Evolutionary conservation across 2,329 filamentous ascomycete genomes (phyloP), one percentile per base, ranked within the genome.

Genomic region (Cladosporium velox): DNA sequence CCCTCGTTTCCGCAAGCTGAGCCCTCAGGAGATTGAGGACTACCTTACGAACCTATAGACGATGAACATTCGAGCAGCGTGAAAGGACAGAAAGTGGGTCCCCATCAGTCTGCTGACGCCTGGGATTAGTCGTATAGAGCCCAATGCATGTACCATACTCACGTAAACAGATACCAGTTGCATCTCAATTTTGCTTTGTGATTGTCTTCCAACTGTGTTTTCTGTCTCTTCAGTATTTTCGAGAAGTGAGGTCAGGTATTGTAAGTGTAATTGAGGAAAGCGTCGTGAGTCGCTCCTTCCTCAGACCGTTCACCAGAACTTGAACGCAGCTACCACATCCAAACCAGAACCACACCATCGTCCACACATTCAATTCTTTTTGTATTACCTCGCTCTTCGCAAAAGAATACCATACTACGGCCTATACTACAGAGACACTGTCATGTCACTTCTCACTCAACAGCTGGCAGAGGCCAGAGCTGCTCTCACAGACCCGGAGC

Each of bases 11-110:
- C 87, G 93, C 81, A 96, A 97, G 86, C 84, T 99, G 80, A 97
- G 88, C 75, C 93, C 96, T 76, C 92, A 97, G 82, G 95, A 99
- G 84, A 98, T 99, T 77, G 95, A 99, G 85, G 95, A 99, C 81
- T 99, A 99, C 84, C 84, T 99, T 80, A 98, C 95, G 80, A 98
- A 97, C 87, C 88, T 99, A 57, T 64, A 57, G 38, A 57, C 28
- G 61, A 64, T 64, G 49, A 52, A 38, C 21, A 47, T 62, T n/a
- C 47, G 28, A 52, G 47, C 59, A 47, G 44, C 59, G 35, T 62
- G 30, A 62, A 30, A 62, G n/a, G 28, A 44, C 15, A 52, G 10
- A 30, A 7, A 7, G 21, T 24, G 3, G 41, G 14, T 21, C 41
- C 14, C n/a, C 4, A 47, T n/a, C 52, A 12, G 21, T n/a, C 12